These are phyloP conservation scores for Salix caprea DNA, from an alignment of 345 rosid genomes.

Conservation along the genomic window DNA sequence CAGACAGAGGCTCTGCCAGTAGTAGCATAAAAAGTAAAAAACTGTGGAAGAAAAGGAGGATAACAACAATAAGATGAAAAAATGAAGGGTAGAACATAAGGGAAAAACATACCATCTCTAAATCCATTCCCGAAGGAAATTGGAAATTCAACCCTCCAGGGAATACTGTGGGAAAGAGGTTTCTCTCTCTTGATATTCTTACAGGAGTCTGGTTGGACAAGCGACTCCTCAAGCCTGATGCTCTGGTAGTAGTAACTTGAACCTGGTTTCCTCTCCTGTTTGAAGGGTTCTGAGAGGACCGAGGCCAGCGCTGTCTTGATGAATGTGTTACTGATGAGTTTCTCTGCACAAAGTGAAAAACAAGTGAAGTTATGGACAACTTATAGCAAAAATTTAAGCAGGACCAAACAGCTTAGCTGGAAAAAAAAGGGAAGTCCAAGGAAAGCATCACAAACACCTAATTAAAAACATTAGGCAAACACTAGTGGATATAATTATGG, in stretches of 20 bases:
- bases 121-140: constrained; percentile 64
- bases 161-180: background rate
- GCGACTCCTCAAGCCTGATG: constrained; percentile 46
- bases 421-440: background rate
- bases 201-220: constrained; percentile 38
- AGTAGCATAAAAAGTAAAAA: background rate
- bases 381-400: background rate
- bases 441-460: background rate
- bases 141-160: constrained; percentile 28
- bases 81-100: background rate
- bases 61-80: too few species aligned
- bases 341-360: constrained; percentile 32
- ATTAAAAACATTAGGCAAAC: background rate
- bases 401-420: background rate
- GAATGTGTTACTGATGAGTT: constrained; percentile 26
- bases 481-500: background rate
- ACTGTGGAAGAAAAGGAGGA: background rate
- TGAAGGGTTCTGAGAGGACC: constrained; percentile 34
- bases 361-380: background rate
- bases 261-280: constrained; percentile 47
- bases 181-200: constrained; percentile 33
- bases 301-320: constrained; percentile 37
- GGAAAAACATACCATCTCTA: constrained; percentile 54
- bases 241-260: constrained; percentile 42
- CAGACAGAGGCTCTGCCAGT: background rate